Percentiles rank a stretch among this genome's conserved stretches.
These are phyloP conservation scores for Fusarium paranaense DNA, from an alignment of 2,329 filamentous ascomycete genomes.

Conservation along the genomic window DNA sequence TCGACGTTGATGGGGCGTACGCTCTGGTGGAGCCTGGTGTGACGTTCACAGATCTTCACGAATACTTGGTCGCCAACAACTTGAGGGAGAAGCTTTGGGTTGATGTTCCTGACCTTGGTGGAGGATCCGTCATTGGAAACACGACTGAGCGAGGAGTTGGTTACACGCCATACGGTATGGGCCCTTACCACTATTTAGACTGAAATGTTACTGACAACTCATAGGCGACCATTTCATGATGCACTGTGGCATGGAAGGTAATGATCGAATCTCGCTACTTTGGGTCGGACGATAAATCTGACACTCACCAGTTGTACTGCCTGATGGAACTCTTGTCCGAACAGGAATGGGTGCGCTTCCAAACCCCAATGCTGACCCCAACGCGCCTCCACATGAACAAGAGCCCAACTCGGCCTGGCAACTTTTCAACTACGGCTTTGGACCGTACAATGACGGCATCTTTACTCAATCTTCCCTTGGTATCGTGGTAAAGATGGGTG, in stretches of 20 bases:
- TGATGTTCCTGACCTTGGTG: constrained; percentile 33
- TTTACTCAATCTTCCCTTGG: constrained; percentile 32
- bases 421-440: constrained; percentile 33
- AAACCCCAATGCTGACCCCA: constrained; percentile 25
- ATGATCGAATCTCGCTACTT: too few species aligned
- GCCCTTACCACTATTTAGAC: rapidly evolving
- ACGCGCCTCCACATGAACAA: constrained; percentile 24
- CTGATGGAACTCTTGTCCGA: constrained; percentile 21
- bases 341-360: constrained; percentile 37
- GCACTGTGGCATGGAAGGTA: constrained; percentile 35
- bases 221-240: constrained; percentile 34
- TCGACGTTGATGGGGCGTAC: constrained; percentile 29
- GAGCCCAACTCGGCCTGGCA: constrained; percentile 32
- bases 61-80: constrained; percentile 25
- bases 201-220: not conserved
- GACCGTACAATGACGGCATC: constrained; percentile 30
- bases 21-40: constrained; percentile 32
- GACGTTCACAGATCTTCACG: constrained; percentile 26
- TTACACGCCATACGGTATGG: constrained; percentile 31
- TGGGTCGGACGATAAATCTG: not conserved
- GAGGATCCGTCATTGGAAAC: constrained; percentile 32
- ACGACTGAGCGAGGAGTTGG: constrained; percentile 32
- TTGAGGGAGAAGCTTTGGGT: constrained; percentile 31
- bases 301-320: constrained; percentile 10
- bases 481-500: constrained; percentile 35